Percentiles rank a stretch among this genome's conserved stretches.
These are phyloP conservation scores for Citeromyces hawaiiensis DNA, from an alignment of 1,139 yeast genomes.

Conservation along the genomic window DNA sequence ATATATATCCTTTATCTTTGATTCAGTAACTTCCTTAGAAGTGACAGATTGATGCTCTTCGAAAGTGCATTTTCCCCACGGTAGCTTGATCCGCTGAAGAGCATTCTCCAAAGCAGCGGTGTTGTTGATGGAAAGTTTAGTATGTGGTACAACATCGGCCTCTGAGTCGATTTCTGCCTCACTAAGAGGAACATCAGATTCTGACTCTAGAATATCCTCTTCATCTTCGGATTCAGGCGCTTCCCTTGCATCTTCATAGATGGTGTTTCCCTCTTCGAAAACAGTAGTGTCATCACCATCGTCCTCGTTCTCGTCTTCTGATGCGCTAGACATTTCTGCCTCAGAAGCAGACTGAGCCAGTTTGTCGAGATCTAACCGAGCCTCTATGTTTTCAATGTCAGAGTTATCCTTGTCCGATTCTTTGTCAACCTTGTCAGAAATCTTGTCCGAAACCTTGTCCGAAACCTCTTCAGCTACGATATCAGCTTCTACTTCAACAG, in stretches of 20 bases:
- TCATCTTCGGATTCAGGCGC: slow-evolving; percentile 21
- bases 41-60: slow-evolving; percentile 73
- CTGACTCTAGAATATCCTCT: slow-evolving; percentile 31
- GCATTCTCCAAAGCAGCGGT: slow-evolving; percentile 57
- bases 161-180: slow-evolving; percentile 52
- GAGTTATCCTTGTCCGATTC: slow-evolving; percentile 13
- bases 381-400: slow-evolving; percentile 4
- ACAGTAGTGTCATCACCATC: background rate
- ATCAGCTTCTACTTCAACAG: slow-evolving; percentile 40
- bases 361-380: slow-evolving; percentile 3
- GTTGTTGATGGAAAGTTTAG: slow-evolving; percentile 72
- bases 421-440: slow-evolving; percentile 17
- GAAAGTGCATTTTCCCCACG: slow-evolving; percentile 64
- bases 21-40: slow-evolving; percentile 44
- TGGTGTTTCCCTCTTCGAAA: background rate
- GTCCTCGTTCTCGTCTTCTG: slow-evolving; percentile 2
- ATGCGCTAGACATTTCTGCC: slow-evolving; percentile 1
- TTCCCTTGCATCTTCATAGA: slow-evolving; percentile 12
- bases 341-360: slow-evolving; percentile 2
- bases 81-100: slow-evolving; percentile 52
- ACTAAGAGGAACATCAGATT: slow-evolving; percentile 61
- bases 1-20: slow-evolving; percentile 72
- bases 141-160: slow-evolving; percentile 69
- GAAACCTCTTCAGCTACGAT: background rate
- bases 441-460: slow-evolving; percentile 5